Evolutionary conservation across 495 filamentous ascomycete species (phyloP).

Genomic region (Chaetomium tenue): DNA sequence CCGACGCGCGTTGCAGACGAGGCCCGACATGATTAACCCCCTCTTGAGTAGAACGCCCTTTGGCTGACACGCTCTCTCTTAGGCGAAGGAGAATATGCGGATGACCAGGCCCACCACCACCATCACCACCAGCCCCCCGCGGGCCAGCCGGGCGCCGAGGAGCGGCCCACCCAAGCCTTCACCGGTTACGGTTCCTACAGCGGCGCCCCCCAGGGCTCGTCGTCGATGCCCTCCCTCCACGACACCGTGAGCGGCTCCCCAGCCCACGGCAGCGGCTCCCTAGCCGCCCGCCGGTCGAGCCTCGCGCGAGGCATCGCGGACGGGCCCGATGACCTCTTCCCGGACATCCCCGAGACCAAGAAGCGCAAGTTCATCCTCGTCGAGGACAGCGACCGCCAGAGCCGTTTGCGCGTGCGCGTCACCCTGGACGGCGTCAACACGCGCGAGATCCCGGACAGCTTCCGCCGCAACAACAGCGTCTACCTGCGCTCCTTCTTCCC

Average conservation of each 20-base stretch:
- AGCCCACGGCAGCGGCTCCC: conserved; percentile 35
- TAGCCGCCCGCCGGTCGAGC: conserved; percentile 28
- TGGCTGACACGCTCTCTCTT: conserved; percentile 35
- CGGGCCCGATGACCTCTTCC: conserved; percentile 69
- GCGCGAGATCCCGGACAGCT: conserved; percentile 90
- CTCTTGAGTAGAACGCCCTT: conserved; percentile 10
- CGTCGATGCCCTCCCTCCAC: conserved; percentile 71
- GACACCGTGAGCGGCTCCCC: conserved; percentile 57
- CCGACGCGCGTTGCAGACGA: conserved; percentile 25
- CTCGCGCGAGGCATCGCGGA: conserved; percentile 34
- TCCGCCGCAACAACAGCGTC: conserved; percentile 81
- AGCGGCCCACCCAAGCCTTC: conserved; percentile 77
- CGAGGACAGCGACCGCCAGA: conserved; percentile 75
- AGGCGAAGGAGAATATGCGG: conserved; percentile 57
- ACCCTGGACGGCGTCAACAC: conserved; percentile 85
- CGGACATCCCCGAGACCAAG: conserved; percentile 80
- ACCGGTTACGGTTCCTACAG: conserved; percentile 57
- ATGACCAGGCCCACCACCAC: conserved; percentile 61
- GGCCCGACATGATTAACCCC: neutral
- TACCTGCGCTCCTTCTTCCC: conserved; percentile 89
- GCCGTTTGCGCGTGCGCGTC: conserved; percentile 80
- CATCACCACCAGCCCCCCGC: conserved; percentile 50
- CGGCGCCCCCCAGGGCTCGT: conserved; percentile 59
- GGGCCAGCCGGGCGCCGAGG: conserved; percentile 51
- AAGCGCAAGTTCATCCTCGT: conserved; percentile 95